These are phyloP conservation scores for Tricholoma furcatifolium DNA, from an alignment of 768 basidiomycete species.

Conservation along the genomic window DNA sequence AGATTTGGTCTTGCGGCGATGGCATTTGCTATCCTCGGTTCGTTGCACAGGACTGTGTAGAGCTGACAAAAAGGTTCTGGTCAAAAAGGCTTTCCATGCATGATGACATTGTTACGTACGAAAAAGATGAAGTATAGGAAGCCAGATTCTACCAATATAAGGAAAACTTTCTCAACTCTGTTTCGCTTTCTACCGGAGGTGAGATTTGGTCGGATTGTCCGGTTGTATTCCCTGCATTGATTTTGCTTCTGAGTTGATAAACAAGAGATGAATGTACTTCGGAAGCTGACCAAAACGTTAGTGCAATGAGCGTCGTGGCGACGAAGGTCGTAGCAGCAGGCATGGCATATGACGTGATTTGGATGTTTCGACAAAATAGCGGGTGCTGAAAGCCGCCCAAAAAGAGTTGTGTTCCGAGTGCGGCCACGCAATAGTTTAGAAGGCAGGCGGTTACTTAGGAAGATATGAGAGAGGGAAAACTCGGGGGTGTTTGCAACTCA, in stretches of 20 bases:
- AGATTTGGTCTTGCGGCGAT: conserved; percentile 2
- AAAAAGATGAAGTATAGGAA: conserved; percentile 12
- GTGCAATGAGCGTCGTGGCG: conserved; percentile 4
- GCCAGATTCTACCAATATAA: conserved; percentile 8
- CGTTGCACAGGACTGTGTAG: conserved; percentile 8
- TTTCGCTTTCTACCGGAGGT: background rate
- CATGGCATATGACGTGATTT: conserved; percentile 11
- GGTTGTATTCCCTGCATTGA: conserved; percentile 2
- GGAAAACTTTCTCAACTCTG: conserved; percentile 5
- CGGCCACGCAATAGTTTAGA: conserved; percentile 9
- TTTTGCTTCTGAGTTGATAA: background rate
- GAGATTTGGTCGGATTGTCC: conserved; percentile 2
- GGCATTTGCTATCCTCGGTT: background rate
- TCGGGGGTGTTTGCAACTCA: background rate
- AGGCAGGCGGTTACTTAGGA: conserved; percentile 3
- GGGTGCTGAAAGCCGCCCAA: conserved; percentile 8
- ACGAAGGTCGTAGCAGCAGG: conserved; percentile 9
- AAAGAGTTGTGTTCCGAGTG: conserved; percentile 5
- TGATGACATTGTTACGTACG: background rate
- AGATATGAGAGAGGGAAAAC: background rate
- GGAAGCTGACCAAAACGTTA: conserved; percentile 4
- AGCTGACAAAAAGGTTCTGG: background rate
- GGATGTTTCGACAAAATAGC: conserved; percentile 6
- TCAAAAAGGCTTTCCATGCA: background rate
- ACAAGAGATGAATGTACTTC: background rate